These are phyloP conservation scores for Polygonum maritimum DNA, from an alignment of 148 eudicot genomes.

Conservation along the genomic window DNA sequence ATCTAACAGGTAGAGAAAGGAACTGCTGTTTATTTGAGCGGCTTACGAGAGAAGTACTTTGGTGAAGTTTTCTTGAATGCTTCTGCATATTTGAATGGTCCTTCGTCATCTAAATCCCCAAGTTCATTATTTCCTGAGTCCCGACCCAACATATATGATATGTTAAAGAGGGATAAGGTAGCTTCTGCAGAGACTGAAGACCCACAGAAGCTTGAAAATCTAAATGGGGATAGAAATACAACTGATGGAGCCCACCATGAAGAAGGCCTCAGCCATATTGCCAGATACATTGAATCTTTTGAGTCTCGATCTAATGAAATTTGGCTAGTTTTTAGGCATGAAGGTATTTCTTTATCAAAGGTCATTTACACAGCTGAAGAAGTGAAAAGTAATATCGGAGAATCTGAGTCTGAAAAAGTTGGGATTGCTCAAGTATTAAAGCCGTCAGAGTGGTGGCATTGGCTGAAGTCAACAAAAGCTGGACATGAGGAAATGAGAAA, in stretches of 20 bases:
- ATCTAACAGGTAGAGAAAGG: conserved; percentile 85
- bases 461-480: conserved; percentile 85
- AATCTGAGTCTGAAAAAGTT: conserved; percentile 34
- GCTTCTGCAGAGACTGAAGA: conserved; percentile 24
- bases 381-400: conserved; percentile 30
- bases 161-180: conserved; percentile 23
- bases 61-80: conserved; percentile 93
- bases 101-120: conserved; percentile 21
- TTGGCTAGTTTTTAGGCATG: conserved; percentile 95
- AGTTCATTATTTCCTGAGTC: conserved; percentile 24
- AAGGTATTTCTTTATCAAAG: conserved; percentile 92
- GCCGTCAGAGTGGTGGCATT: conserved; percentile 98
- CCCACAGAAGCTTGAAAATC: conserved; percentile 27
- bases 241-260: conserved; percentile 33
- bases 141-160: conserved; percentile 20
- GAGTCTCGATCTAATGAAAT: conserved; percentile 87
- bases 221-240: conserved; percentile 19
- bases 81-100: conserved; percentile 35
- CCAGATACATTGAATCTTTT: conserved; percentile 93
- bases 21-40: conserved; percentile 74
- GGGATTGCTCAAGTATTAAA: conserved; percentile 61
- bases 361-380: conserved; percentile 83
- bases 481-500: conserved; percentile 75
- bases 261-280: conserved; percentile 85
- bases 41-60: conserved; percentile 84